A percentile compares a stretch with the other conserved stretches of the same genome.
Evolutionary conservation across 2,329 filamentous ascomycete genomes (phyloP).

Genomic region (Paecilomyces sp.): DNA sequence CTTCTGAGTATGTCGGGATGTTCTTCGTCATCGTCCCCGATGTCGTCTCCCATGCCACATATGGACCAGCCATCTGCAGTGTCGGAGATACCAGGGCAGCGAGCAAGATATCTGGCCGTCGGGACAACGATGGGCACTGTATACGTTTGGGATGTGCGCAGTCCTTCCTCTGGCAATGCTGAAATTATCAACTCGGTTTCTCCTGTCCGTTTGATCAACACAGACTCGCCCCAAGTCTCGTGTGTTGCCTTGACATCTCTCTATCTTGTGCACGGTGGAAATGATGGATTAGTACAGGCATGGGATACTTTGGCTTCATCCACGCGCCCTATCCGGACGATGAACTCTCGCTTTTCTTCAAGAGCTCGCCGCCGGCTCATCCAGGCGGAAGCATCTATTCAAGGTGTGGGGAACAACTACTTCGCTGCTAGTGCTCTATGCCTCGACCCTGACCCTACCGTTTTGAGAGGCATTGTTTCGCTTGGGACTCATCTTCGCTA

Average conservation of each 20-base stretch:
- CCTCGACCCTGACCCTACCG: conserved; percentile 79
- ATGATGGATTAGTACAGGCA: conserved; percentile 87
- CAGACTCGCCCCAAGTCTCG: conserved; percentile 81
- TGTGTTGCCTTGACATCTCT: conserved; percentile 76
- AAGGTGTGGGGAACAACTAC: conserved; percentile 65
- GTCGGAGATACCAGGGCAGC: conserved; percentile 71
- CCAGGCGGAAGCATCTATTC: conserved; percentile 60
- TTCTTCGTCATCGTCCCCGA: conserved; percentile 47
- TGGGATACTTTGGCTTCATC: conserved; percentile 93
- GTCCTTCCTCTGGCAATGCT: conserved; percentile 48
- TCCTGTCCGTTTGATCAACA: conserved; percentile 76
- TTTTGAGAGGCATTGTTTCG: conserved; percentile 77
- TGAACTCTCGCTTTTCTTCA: conserved; percentile 78
- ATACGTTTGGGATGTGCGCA: conserved; percentile 77
- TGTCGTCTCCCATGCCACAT: conserved; percentile 46
- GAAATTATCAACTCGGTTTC: conserved; percentile 53
- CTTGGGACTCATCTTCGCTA: conserved; percentile 82
- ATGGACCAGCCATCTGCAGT: conserved; percentile 34
- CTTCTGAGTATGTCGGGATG: conserved; percentile 53
- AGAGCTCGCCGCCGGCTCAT: conserved; percentile 69
- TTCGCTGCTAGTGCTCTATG: conserved; percentile 76
- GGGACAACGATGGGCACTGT: conserved; percentile 75
- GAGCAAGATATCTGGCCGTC: conserved; percentile 71
- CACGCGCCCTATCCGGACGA: conserved; percentile 68
- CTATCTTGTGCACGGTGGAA: conserved; percentile 87